Evolutionary conservation across 495 filamentous ascomycete genomes (phyloP).

Genomic region (Xylaria castorea): DNA sequence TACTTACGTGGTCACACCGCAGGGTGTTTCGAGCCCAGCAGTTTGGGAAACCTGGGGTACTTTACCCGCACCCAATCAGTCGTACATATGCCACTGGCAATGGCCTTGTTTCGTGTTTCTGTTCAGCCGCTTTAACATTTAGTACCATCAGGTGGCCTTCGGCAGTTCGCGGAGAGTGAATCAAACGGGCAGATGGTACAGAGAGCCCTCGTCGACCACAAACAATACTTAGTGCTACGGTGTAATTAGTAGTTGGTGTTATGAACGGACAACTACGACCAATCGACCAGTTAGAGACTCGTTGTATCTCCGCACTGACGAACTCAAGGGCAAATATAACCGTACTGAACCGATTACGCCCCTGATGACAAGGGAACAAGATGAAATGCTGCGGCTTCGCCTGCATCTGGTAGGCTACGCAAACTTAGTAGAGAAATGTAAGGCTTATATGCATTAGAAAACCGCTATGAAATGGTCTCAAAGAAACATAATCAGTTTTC

Average conservation of each 20-base stretch:
- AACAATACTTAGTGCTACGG: not conserved
- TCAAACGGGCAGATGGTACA: not conserved
- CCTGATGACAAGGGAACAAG: not conserved
- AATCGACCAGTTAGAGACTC: not conserved
- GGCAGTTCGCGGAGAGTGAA: conserved; percentile 2
- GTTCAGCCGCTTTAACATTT: conserved; percentile 10
- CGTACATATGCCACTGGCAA: not conserved
- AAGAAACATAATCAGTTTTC: not conserved
- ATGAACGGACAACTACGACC: not conserved
- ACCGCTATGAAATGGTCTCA: not conserved
- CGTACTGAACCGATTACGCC: not conserved
- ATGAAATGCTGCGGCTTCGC: not conserved
- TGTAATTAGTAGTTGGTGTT: not conserved
- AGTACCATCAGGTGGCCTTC: conserved; percentile 14
- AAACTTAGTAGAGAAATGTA: not conserved
- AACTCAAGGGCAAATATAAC: not conserved
- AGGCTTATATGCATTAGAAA: not conserved
- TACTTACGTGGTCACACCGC: not conserved
- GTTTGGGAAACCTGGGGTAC: conserved; percentile 19
- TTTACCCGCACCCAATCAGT: conserved; percentile 25
- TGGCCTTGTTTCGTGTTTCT: not conserved
- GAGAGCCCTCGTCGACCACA: not conserved
- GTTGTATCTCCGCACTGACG: not conserved
- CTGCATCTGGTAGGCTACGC: not conserved
- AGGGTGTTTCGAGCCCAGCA: conserved; percentile 8